Evolutionary conservation across 1,139 yeast genomes (phyloP), one percentile per base, ranked within the genome.

Genomic region (Chernovozyma sophiae-reginae): DNA sequence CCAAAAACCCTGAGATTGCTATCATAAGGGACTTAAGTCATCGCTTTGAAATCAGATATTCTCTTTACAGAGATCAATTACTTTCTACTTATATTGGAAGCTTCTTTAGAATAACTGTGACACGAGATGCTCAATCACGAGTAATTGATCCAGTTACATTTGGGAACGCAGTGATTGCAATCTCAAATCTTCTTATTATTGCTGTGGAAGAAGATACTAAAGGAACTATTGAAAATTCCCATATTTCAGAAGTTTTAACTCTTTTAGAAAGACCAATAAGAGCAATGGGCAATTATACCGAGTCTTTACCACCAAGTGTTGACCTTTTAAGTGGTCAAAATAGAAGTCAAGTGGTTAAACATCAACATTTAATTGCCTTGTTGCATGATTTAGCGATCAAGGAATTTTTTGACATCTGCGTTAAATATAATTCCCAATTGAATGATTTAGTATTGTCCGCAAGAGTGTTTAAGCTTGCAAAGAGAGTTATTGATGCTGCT

Each of bases 401-500:
- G 43, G 81, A 80, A 38, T 82, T 81, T 51, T 75, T 77, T 52
- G 79, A 77, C 43, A 67, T 82, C 32, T 81, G 85, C 33, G 60
- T 81, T 34, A 73, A 74, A 45, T 82, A 79, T 52, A 81, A 81
- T 51, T 72, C 68, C 36, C 68, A 77, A 38, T 60, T 83, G 44
- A 79, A 79, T 52, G 89, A 81, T 48, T 71, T 82, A 44, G 70
- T 77, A 25, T 62, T 83, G 35, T 72, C 76, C 39, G 76, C 81
- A 6, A 75, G 77, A 39, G 83, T 82, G 11, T 78, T 77, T 47
- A 77, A 76, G 45, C 64, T 82, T 46, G 86, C 87, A 19, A 80
- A 80, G 50, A 77, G 86, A 80, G 83, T 82, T 16, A 70, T 81
- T 38, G 87, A 81, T 48, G 74, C 72, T 32, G 82, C 81, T n/a